Evolutionary conservation across 352 stramenopile genomes (phyloP), one percentile per base, ranked within the genome.

Genomic region (Globisporangium rhizosaccharum): DNA sequence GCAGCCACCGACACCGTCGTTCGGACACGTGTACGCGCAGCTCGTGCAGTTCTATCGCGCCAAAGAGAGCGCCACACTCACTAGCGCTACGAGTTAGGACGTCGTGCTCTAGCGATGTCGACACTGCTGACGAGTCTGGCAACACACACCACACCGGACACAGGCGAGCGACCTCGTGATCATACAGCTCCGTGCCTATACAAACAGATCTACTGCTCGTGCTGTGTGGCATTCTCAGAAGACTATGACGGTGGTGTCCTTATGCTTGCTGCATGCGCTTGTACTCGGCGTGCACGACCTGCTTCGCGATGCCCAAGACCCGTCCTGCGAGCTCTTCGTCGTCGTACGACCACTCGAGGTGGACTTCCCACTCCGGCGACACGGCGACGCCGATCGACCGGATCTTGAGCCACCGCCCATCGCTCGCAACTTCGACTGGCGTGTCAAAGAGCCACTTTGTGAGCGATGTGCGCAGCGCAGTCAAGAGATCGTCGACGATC

Each of bases 301-400:
- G 81, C 59, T 96, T 92, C 9, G 84, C 79, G 62, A 96, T 91
- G 2, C 84, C 84, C 28, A 93, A 62, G 4, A 93, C 73, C 14
- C 86, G 75, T n/a, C 84, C 85, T 23, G 86, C 86, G 11, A 96
- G 63, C 54, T 86, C 79, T 70, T 94, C 82, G 50, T 96, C 86
- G 41, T 93, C 85, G 50, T 86, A 91, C 45, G 78, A 74, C 86
- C 86, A 96, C 66, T 92, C 80, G 39, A 96, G 69, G 56, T 89
- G 80, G 10, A 89, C 76, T 71, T 88, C 77, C 86, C 86, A 95
- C 12, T 92, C 83, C 4, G 71, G 53, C 39, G 81, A 87, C 33
- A 92, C 64, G 15, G 78, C 71, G 17, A 95, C 66, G 23, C 77
- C 73, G 15, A 95, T 77, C 15, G 77, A 81, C 8, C 73, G 75